Evolutionary conservation across 2,329 filamentous ascomycete genomes (phyloP).

Genomic region (Davidsoniella virescens): DNA sequence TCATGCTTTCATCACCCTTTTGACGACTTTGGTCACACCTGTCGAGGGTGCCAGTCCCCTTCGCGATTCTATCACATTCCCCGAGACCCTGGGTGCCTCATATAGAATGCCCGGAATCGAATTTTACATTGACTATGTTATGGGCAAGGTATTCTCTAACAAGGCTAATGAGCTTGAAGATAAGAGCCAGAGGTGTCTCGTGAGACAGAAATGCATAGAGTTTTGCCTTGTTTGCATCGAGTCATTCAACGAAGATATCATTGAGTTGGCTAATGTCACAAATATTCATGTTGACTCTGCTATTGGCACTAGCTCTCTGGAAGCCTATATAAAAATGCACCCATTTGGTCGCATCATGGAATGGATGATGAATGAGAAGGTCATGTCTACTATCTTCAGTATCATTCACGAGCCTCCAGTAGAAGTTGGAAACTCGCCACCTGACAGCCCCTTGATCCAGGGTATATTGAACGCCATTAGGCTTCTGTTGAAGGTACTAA

Average conservation of each 20-base stretch:
- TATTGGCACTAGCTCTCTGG: constrained; percentile 58
- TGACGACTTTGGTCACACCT: constrained; percentile 57
- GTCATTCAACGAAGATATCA: constrained; percentile 87
- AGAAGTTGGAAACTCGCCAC: constrained; percentile 54
- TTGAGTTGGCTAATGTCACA: constrained; percentile 68
- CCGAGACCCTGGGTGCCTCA: constrained; percentile 63
- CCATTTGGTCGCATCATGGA: constrained; percentile 93
- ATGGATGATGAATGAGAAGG: constrained; percentile 90
- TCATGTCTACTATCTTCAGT: constrained; percentile 62
- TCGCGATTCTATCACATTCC: constrained; percentile 68
- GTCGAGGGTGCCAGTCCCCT: constrained; percentile 42
- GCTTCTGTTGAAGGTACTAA: constrained; percentile 66
- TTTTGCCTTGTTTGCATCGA: constrained; percentile 66
- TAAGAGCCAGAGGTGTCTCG: constrained; percentile 50
- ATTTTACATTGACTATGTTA: constrained; percentile 77
- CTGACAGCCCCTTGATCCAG: constrained; percentile 67
- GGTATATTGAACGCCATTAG: constrained; percentile 68
- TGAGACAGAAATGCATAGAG: constrained; percentile 67
- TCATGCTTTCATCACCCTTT: constrained; percentile 63
- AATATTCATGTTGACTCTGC: constrained; percentile 58
- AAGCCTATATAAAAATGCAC: constrained; percentile 70
- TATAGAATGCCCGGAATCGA: constrained; percentile 73
- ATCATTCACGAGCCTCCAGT: constrained; percentile 61
- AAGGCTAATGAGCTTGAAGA: constrained; percentile 50
- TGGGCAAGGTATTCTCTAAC: constrained; percentile 60